Percentiles rank a stretch among this genome's conserved stretches.
Evolutionary conservation across 768 basidiomycete species (phyloP).

Genomic region (Psilocybe sp.): DNA sequence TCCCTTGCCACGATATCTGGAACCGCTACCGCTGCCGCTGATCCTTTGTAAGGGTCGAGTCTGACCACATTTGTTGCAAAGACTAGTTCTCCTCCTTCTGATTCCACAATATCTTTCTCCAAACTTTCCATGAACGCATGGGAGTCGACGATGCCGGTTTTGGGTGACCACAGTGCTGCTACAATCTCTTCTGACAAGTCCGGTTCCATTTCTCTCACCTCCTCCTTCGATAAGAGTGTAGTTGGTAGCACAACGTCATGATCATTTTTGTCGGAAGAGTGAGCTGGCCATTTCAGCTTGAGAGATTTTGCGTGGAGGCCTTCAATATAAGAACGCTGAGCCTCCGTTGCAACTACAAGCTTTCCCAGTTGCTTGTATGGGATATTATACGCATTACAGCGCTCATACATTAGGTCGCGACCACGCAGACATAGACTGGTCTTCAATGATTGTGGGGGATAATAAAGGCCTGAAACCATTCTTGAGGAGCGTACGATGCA

Average conservation of each 20-base stretch:
- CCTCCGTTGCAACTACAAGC: slow-evolving; percentile 76
- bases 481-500: background rate
- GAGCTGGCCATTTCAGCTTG: slow-evolving; percentile 47
- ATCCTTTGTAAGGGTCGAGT: slow-evolving; percentile 59
- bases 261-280: slow-evolving; percentile 24
- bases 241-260: slow-evolving; percentile 51
- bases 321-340: slow-evolving; percentile 71
- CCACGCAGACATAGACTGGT: slow-evolving; percentile 85
- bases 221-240: slow-evolving; percentile 60
- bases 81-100: slow-evolving; percentile 66
- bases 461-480: slow-evolving; percentile 66
- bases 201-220: slow-evolving; percentile 78
- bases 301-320: slow-evolving; percentile 62
- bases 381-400: slow-evolving; percentile 61
- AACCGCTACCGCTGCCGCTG: slow-evolving; percentile 13
- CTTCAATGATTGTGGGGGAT: slow-evolving; percentile 81
- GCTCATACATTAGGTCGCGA: slow-evolving; percentile 77
- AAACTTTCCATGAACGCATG: slow-evolving; percentile 81
- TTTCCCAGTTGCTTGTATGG: slow-evolving; percentile 79
- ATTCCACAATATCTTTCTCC: slow-evolving; percentile 76
- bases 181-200: slow-evolving; percentile 70
- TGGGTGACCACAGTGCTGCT: slow-evolving; percentile 76
- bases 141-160: slow-evolving; percentile 89
- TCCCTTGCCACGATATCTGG: slow-evolving; percentile 30
- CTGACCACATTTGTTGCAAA: slow-evolving; percentile 83